phyloP scores from a whole-genome alignment of 2,329 filamentous ascomycete genomes.

The Plenodomus lindquistii region DNA sequence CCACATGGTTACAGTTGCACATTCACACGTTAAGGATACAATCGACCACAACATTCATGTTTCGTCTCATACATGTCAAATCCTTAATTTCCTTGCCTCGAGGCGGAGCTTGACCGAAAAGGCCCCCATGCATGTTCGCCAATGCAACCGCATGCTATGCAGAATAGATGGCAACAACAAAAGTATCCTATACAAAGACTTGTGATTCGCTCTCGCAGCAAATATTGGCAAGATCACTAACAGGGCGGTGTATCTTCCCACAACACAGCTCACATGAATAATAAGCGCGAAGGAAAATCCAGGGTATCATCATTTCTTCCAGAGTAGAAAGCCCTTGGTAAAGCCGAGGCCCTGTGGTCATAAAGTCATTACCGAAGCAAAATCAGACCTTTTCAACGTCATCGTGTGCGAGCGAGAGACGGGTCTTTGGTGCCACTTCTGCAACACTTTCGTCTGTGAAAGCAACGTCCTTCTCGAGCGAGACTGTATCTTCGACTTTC shows the following conservation, averaged over 20 bases:
- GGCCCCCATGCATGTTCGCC: background rate
- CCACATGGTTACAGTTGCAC: constrained; percentile 7
- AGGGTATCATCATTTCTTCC: too few species aligned
- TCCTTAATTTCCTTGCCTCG: background rate
- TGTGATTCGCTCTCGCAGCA: constrained; percentile 14
- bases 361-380: constrained; percentile 5
- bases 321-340: too few species aligned
- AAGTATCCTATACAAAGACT: constrained; percentile 27
- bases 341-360: background rate
- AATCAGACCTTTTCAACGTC: constrained; percentile 35
- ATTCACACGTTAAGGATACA: constrained; percentile 4
- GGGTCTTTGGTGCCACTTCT: constrained; percentile 60
- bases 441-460: constrained; percentile 81
- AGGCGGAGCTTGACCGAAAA: background rate
- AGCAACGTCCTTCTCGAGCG: constrained; percentile 78
- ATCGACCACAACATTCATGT: background rate
- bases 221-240: too few species aligned
- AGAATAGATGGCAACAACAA: constrained; percentile 9
- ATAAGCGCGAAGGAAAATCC: too few species aligned
- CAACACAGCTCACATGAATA: constrained; percentile 13
- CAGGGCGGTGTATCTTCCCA: too few species aligned
- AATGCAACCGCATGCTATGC: constrained; percentile 11
- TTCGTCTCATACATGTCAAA: too few species aligned
- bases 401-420: constrained; percentile 14
- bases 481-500: constrained; percentile 80